Percentiles rank a stretch among this genome's conserved stretches.
These are phyloP conservation scores for Rhizophora mangle DNA, from an alignment of 345 rosid species.

Conservation along the genomic window DNA sequence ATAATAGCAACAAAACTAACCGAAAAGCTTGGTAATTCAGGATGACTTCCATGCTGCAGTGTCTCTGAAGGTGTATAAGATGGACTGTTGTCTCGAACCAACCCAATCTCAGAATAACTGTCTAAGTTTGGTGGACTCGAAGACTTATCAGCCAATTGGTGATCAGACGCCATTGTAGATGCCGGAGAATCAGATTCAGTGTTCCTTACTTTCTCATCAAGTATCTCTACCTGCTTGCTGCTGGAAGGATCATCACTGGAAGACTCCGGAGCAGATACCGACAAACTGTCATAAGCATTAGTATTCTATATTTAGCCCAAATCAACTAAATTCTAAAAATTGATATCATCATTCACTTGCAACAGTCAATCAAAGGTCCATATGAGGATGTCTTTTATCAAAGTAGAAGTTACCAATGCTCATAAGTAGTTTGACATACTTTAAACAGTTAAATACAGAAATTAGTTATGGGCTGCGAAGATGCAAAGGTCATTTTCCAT, in stretches of 20 bases:
- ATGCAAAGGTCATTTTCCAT: too few species aligned
- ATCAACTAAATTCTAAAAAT: background rate
- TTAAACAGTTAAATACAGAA: too few species aligned
- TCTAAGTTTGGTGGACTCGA: conserved; percentile 56
- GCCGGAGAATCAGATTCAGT: conserved; percentile 59
- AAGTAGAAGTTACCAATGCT: too few species aligned
- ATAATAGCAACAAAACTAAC: conserved; percentile 43
- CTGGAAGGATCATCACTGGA: conserved; percentile 40
- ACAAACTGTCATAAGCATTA: conserved; percentile 44
- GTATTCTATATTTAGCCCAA: conserved; percentile 9
- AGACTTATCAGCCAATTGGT: conserved; percentile 50
- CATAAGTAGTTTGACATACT: too few species aligned
- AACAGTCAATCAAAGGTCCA: background rate
- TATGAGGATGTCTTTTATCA: too few species aligned
- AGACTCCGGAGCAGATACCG: conserved; percentile 40
- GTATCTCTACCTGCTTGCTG: conserved; percentile 41
- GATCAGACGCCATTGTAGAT: conserved; percentile 50
- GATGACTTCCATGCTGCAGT: conserved; percentile 59
- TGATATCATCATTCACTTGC: background rate
- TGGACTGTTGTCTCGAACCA: conserved; percentile 50
- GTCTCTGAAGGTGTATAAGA: conserved; percentile 53
- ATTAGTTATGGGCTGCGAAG: too few species aligned
- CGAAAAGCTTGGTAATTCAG: conserved; percentile 54
- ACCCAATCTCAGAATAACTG: conserved; percentile 49
- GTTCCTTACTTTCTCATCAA: conserved; percentile 50